Base-by-base conservation (phyloP, 2,329 filamentous ascomycete genomes). In the Aspergillus pseudoviridinutans region DNA sequence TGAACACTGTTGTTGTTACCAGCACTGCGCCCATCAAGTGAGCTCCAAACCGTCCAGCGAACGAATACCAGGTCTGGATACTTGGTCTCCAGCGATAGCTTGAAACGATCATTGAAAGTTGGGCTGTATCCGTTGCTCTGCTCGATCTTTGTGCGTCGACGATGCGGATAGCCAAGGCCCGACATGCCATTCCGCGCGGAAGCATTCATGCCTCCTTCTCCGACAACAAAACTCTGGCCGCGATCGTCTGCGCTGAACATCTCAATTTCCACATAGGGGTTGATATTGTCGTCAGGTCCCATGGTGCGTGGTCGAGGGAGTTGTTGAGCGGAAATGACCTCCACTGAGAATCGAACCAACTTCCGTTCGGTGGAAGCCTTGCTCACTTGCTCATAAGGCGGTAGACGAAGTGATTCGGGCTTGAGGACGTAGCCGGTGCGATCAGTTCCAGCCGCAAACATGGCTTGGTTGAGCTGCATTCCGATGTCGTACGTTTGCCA, bases 401-500 rank as follows among this genome's bases (percentile, higher is more conserved):
- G 65, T 6, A 66, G 58, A 25, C 93, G 89, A 60, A 96, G 85
- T 70, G 92, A 90, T 38, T 87, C 84, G 22, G 94, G 93, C 78
- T 99, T 99, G 54, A 97, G 83, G 14, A 97, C 92, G 68, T 97
- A 99, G 49, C 94, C 94, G 2, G 90, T 90, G 56, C 87, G 85
- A 75, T 97, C 94, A 12, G 84, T 87, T 47, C 91, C 91, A 57
- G 91, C 90, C 50, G 92, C 89, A 71, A 97, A 99, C 94, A 99
- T 97, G 68, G 94, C 94, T 65, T 94, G 90, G 72, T 97, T 97
- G 73, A 97, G 83, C 71, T 97, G 93, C 84, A 97, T 94, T 49
- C 92, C 91, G 20, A 95, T 82, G 70, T 97, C 94, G 69, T 95
- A 97, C 0, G 92, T 97, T 76, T 99, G 94, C 93, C 94, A 97